Evolutionary conservation across 768 basidiomycete species (phyloP).

Genomic region (Tulasnella calospora): DNA sequence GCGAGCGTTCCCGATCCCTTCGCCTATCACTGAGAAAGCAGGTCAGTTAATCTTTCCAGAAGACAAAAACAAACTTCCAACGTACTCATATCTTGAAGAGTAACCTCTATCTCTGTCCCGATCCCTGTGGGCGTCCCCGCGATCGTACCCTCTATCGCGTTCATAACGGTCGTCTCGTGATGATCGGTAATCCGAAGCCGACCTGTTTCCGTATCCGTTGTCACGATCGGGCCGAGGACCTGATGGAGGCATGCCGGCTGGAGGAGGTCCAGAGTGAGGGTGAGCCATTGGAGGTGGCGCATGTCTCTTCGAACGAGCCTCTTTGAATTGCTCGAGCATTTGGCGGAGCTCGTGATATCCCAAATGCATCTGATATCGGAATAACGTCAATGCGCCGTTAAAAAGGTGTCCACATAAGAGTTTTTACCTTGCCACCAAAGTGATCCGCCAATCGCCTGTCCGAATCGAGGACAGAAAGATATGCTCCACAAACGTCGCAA

Average conservation of each 20-base stretch:
- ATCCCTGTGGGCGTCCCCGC: constrained; percentile 20
- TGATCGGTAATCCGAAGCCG: constrained; percentile 22
- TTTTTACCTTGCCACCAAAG: constrained; percentile 94
- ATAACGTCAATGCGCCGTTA: background rate
- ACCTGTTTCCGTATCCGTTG: constrained; percentile 14
- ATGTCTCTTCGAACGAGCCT: constrained; percentile 77
- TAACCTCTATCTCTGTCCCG: constrained; percentile 26
- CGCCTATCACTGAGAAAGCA: constrained; percentile 16
- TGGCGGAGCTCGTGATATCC: constrained; percentile 98
- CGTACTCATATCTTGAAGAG: constrained; percentile 28
- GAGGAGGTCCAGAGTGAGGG: constrained; percentile 23
- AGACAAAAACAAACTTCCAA: background rate
- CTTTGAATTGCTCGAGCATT: constrained; percentile 84
- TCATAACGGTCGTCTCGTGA: constrained; percentile 30
- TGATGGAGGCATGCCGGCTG: constrained; percentile 26
- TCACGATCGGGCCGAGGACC: constrained; percentile 31
- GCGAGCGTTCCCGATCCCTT: constrained; percentile 29
- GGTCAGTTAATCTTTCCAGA: background rate
- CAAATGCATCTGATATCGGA: constrained; percentile 77
- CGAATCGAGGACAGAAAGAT: constrained; percentile 94
- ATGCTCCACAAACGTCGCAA: constrained; percentile 99
- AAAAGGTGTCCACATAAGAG: constrained; percentile 9
- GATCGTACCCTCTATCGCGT: constrained; percentile 27
- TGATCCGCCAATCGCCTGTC: constrained; percentile 98
- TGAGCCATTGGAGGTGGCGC: constrained; percentile 36